Conservation (phyloP, 805 yeast genomes). For the Cyberlindnera americana region DNA sequence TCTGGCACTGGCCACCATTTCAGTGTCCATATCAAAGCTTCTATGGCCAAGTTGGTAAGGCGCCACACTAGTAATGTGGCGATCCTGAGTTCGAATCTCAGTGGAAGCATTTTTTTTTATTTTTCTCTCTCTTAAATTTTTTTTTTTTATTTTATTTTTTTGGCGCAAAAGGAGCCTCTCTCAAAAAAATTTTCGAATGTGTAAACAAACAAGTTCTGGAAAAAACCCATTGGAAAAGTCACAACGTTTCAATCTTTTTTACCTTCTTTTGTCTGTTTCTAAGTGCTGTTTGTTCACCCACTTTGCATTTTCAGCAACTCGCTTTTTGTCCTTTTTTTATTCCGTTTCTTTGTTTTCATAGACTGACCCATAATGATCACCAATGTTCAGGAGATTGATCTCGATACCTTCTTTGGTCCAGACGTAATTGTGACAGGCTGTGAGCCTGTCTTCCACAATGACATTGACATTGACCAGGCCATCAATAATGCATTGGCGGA, state of each 20-base stretch:
- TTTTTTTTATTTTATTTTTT: not conserved
- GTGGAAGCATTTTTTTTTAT: constrained; percentile 47
- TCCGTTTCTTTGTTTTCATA: not conserved
- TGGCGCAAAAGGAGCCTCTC: not conserved
- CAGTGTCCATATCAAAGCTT: constrained; percentile 29
- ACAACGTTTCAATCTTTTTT: too few species aligned
- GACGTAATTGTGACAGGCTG: not conserved
- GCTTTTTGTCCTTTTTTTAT: not conserved
- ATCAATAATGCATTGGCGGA: constrained; percentile 15
- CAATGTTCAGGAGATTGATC: constrained; percentile 12
- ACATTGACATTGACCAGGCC: constrained; percentile 14
- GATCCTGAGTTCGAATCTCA: constrained; percentile 78
- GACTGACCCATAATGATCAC: constrained; percentile 5
- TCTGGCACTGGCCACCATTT: too few species aligned
- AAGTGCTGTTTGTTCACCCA: too few species aligned
- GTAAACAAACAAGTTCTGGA: constrained; percentile 1
- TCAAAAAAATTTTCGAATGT: constrained; percentile 9
- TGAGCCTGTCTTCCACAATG: not conserved
- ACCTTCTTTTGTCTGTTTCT: too few species aligned
- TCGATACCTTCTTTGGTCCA: constrained; percentile 12
- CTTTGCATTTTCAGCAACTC: not conserved
- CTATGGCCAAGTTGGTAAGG: constrained; percentile 69
- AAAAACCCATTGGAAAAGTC: too few species aligned
- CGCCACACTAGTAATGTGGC: constrained; percentile 82
- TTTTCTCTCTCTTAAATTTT: not conserved